Base-by-base conservation (phyloP, 441 rosid genomes). In the Erysimum cheiri region DNA sequence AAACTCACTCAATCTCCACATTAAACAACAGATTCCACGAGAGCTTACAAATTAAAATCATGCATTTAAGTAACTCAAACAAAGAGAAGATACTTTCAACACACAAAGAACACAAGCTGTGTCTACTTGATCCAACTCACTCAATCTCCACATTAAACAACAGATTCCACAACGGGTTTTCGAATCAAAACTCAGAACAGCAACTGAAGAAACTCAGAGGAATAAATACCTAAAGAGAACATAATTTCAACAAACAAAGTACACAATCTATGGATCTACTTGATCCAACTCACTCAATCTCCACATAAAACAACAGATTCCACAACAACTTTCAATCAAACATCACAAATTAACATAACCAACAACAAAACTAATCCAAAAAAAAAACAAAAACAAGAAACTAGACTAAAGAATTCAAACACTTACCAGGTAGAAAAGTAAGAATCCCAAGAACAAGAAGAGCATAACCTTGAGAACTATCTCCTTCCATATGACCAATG, bases 401-500 rank as follows among this genome's bases (percentile, higher is more conserved):
- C 6, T 0, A 13, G 19, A 57, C 22, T 10, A 39, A 61, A 19
- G 14, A 47, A 48, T 8, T 1, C 12, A 0, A 57, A 64, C 9
- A 54, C 76, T 63, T 76, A 93, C 97, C 96, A 78, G 97, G 98
- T 24, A 91, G 86, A 81, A 93, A 93, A 52, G 96, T 76, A 60
- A 93, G 83, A 69, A 91, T 59, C 57, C 98, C 97, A 28, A 89
- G 94, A 63, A 77, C 78, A 41, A 91, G 76, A 64, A 91, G 90
- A 39, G 96, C 98, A 60, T 85, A 91, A 32, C 77, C 96, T 78
- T 89, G 97, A 13, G 96, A 85, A 57, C 76, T 80, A 40, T 93
- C 96, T 47, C 93, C 96, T 53, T 87, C 91, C 90, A 93, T 89
- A 77, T 93, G 97, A 73, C 97, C 96, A 2, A 84, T 83, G 60